Conservation (phyloP, 257 asterid genomes). For the Plantago ovata region DNA sequence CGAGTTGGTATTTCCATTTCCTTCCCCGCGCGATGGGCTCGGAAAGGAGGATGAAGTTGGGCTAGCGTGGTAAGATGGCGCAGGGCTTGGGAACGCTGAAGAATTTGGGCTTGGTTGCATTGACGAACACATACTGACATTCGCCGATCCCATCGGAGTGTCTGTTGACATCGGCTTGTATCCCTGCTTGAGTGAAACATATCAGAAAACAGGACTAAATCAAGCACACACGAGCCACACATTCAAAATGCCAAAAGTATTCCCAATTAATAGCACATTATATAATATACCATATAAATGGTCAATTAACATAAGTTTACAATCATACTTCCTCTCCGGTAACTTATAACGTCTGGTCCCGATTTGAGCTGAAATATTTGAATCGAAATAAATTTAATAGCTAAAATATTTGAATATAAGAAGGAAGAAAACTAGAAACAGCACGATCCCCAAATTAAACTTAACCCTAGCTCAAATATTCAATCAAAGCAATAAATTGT, state of each 20-base stretch:
- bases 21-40: conserved; percentile 60
- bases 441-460: no score
- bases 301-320: no score
- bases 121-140: conserved; percentile 48
- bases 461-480: no score
- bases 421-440: no score
- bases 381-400: no score
- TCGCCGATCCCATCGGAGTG: conserved; percentile 29
- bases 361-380: no score
- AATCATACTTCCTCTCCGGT: no score
- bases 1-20: conserved; percentile 45
- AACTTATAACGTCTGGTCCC: no score
- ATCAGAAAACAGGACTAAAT: conserved; percentile 13
- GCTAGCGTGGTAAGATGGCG: conserved; percentile 72
- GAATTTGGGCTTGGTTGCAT: conserved; percentile 67
- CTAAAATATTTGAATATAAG: no score
- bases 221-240: neutral
- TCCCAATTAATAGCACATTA: no score
- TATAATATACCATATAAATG: no score
- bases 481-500: neutral
- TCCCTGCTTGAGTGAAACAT: conserved; percentile 38
- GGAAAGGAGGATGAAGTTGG: conserved; percentile 71
- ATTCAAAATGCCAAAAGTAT: neutral
- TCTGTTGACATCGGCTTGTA: conserved; percentile 42
- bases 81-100: conserved; percentile 63